Conservation (phyloP, 2,329 filamentous ascomycete genomes). For the Fusarium armeniacum region DNA sequence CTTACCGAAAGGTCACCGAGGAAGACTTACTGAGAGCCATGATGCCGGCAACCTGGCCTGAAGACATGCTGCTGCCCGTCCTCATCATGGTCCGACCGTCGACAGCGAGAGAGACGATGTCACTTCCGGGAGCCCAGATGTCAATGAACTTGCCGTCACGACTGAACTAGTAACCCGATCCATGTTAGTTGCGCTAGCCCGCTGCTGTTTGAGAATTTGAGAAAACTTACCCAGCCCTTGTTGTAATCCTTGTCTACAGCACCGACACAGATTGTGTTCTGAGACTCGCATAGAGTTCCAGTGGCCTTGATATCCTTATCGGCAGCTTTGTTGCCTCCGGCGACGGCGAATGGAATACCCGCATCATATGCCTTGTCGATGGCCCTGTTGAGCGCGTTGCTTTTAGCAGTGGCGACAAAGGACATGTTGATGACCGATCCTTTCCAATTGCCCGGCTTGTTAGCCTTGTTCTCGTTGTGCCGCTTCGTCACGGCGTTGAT, state of each 20-base stretch:
- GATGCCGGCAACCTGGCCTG: slow-evolving; percentile 14
- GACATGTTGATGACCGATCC: slow-evolving; percentile 16
- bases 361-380: slow-evolving; percentile 14
- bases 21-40: slow-evolving; percentile 19
- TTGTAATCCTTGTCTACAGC: slow-evolving; percentile 11
- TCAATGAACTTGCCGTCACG: slow-evolving; percentile 12
- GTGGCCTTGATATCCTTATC: slow-evolving; percentile 2
- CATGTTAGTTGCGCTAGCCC: slow-evolving; percentile 6
- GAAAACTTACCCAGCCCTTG: slow-evolving; percentile 14
- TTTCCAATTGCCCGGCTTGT: slow-evolving; percentile 11
- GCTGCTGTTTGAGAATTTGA: background rate
- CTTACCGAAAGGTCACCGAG: background rate
- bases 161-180: slow-evolving; percentile 10
- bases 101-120: slow-evolving; percentile 8
- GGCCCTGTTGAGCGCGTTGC: slow-evolving; percentile 11
- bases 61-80: slow-evolving; percentile 16
- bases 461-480: slow-evolving; percentile 12
- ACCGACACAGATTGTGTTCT: slow-evolving; percentile 14
- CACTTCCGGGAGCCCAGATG: slow-evolving; percentile 12
- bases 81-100: slow-evolving; percentile 10
- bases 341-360: slow-evolving; percentile 14
- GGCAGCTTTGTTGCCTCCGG: slow-evolving; percentile 9
- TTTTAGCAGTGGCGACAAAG: slow-evolving; percentile 5
- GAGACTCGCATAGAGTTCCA: slow-evolving; percentile 14
- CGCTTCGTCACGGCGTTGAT: slow-evolving; percentile 10